These are phyloP conservation scores for Salix exigua DNA, from an alignment of 345 rosid species.

Conservation along the genomic window DNA sequence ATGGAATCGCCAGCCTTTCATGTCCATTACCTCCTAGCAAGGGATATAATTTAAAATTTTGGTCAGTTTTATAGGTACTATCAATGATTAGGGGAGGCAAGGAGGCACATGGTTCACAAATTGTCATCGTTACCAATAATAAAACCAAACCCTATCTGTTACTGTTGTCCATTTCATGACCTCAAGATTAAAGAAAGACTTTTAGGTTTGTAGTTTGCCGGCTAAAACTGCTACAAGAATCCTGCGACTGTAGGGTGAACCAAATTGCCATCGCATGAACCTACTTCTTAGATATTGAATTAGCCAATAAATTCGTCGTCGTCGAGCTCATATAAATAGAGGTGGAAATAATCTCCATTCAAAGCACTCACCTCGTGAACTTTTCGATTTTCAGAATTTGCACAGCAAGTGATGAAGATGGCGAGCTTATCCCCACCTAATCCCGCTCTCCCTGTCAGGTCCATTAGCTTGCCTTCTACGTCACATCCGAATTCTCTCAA, in stretches of 20 bases:
- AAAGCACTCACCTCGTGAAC: background rate
- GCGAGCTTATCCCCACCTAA: conserved; percentile 3
- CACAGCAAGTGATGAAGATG: conserved; percentile 6
- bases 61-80: background rate
- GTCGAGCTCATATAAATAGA: conserved; percentile 17
- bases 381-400: background rate
- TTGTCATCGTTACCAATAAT: background rate
- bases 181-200: conserved; percentile 1
- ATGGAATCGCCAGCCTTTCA: conserved; percentile 41
- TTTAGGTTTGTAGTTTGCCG: conserved; percentile 21
- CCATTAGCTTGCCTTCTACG: conserved; percentile 49
- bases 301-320: background rate
- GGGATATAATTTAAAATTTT: conserved; percentile 15
- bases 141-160: background rate
- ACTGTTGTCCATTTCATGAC: conserved; percentile 8
- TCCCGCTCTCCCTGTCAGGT: conserved; percentile 32
- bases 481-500: conserved; percentile 23
- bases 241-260: conserved; percentile 15
- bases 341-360: background rate
- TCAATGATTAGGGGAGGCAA: conserved; percentile 39
- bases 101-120: conserved; percentile 1
- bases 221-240: conserved; percentile 29
- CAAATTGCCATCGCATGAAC: conserved; percentile 33
- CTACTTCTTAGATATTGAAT: background rate
- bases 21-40: conserved; percentile 25